Conservation (phyloP, 2,329 filamentous ascomycete species). For the Fusarium nygamai region DNA sequence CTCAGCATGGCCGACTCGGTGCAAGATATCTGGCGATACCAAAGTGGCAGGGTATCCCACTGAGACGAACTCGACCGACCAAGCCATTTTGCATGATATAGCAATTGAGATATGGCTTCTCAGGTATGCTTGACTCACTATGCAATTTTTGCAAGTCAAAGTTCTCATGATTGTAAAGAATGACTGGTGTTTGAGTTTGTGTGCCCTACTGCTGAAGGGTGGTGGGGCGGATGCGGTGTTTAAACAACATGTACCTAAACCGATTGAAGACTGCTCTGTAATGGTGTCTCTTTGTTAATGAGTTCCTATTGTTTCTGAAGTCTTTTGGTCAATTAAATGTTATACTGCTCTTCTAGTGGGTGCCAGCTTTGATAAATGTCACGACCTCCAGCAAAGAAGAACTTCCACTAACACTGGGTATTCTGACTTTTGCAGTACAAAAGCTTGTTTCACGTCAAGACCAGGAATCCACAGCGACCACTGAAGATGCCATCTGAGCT, state of each 20-base stretch:
- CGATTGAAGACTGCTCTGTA: not conserved
- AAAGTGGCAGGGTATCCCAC: not conserved
- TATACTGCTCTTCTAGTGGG: rapidly evolving
- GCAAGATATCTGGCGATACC: not conserved
- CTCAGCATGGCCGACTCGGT: rapidly evolving
- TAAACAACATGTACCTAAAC: not conserved
- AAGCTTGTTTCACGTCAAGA: not conserved
- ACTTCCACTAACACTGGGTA: not conserved
- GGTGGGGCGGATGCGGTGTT: not conserved
- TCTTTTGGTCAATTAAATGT: not conserved
- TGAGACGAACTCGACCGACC: rapidly evolving
- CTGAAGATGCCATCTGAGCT: not conserved
- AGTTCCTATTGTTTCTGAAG: not conserved
- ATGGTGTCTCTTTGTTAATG: not conserved
- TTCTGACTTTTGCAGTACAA: not conserved
- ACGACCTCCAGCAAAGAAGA: rapidly evolving
- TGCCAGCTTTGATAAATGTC: rapidly evolving
- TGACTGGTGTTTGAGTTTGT: not conserved
- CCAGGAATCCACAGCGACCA: too few relatives aligned
- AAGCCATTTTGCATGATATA: too few relatives aligned
- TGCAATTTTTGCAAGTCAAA: not conserved
- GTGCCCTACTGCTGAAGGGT: not conserved
- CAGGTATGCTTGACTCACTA: rapidly evolving
- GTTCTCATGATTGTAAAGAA: not conserved
- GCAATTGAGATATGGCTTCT: not conserved